Percentiles rank a stretch among this genome's conserved stretches.
Conservation (phyloP, 2,329 filamentous ascomycete species). For the Colletotrichum australisinense region DNA sequence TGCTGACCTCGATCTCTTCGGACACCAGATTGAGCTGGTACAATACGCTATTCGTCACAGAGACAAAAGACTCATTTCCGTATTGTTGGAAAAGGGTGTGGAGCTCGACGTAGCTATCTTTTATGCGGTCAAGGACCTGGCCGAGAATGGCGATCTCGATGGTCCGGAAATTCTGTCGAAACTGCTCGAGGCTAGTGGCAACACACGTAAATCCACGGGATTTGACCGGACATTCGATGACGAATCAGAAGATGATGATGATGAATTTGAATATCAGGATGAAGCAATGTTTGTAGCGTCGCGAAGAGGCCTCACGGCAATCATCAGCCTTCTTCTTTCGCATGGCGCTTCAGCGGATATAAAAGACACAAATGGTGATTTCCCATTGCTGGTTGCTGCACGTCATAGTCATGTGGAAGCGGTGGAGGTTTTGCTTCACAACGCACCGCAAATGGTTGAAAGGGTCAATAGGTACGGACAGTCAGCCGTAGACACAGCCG, state of each 20-base stretch:
- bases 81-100: too few relatives aligned
- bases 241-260: too few relatives aligned
- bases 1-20: rapidly evolving
- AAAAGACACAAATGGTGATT: rapidly evolving
- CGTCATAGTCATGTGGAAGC: rapidly evolving
- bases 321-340: too few relatives aligned
- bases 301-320: too few relatives aligned
- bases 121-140: rapidly evolving
- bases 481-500: too few relatives aligned
- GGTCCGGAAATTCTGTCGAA: too few relatives aligned
- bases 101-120: too few relatives aligned
- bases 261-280: rapidly evolving
- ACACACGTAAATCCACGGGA: rapidly evolving
- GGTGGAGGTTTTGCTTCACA: rapidly evolving
- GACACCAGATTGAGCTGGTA: rapidly evolving
- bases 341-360: too few relatives aligned
- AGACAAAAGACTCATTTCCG: rapidly evolving
- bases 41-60: rapidly evolving
- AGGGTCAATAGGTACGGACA: rapidly evolving
- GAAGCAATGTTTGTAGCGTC: rapidly evolving
- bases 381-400: too few relatives aligned
- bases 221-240: too few relatives aligned
- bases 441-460: too few relatives aligned
- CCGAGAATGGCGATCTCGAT: rapidly evolving
- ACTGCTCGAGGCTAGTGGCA: rapidly evolving